phyloP scores from a whole-genome alignment of 2,329 filamentous ascomycete species.

The Aureobasidium leucospermi region DNA sequence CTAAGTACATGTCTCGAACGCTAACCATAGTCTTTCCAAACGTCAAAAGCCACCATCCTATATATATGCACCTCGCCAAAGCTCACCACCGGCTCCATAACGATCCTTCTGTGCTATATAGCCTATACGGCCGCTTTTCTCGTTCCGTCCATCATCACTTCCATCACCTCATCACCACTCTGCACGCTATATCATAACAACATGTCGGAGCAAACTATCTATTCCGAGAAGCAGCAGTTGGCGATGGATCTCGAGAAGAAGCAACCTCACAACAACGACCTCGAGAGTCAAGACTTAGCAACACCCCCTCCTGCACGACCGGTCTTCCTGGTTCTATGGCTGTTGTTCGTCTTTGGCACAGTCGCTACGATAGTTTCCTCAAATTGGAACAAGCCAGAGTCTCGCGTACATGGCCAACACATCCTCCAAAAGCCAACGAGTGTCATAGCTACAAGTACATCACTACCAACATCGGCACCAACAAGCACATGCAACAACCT shows the following conservation, averaged over 20 bases:
- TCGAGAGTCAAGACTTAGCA: not conserved
- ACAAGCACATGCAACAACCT: constrained; percentile 11
- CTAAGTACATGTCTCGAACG: constrained; percentile 10
- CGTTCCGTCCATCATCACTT: not conserved
- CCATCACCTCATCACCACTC: not conserved
- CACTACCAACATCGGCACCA: constrained; percentile 5
- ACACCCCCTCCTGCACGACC: constrained; percentile 4
- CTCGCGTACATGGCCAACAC: not conserved
- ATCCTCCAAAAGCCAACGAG: not conserved
- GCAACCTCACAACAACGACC: not conserved
- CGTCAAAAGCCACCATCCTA: not conserved
- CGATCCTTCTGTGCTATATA: not conserved
- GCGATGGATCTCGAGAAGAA: not conserved
- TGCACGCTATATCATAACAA: not conserved
- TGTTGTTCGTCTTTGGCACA: constrained; percentile 8
- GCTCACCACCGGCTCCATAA: not conserved
- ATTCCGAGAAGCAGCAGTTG: constrained; percentile 5
- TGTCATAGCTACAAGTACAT: not conserved
- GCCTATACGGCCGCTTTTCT: not conserved
- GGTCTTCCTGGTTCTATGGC: constrained; percentile 1
- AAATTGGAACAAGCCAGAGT: not conserved
- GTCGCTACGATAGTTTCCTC: constrained; percentile 5
- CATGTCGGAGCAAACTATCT: constrained; percentile 4
- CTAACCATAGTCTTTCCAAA: not conserved
- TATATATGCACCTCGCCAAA: constrained; percentile 5